phyloP scores from a whole-genome alignment of 202 grass and related monocot genomes.

The Panicum virgatum region DNA sequence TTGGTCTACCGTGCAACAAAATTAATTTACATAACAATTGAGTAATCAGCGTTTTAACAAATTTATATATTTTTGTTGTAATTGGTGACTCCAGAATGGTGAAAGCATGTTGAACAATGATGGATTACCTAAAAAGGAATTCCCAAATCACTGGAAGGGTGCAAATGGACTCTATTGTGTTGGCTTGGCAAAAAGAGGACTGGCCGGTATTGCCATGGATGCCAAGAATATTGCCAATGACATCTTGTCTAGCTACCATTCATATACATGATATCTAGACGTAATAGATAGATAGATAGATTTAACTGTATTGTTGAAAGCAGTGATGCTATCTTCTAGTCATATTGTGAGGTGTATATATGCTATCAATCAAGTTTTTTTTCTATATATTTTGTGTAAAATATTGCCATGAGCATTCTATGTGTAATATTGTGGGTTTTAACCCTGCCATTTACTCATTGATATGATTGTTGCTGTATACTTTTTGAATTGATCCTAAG shows the following conservation, averaged over 20 bases:
- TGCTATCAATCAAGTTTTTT: neutral
- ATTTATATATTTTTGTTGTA: neutral
- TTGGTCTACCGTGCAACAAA: neutral
- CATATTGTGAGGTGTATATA: neutral
- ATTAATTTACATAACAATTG: neutral
- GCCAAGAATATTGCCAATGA: slow-evolving; percentile 8
- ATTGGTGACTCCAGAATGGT: slow-evolving; percentile 24
- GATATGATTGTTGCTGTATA: too few species aligned
- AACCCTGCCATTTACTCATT: too few species aligned
- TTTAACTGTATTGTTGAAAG: neutral
- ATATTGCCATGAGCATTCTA: neutral
- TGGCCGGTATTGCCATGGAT: slow-evolving; percentile 25
- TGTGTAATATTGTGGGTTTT: too few species aligned
- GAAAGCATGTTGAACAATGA: slow-evolving; percentile 2
- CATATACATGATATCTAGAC: neutral
- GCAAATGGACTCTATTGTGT: slow-evolving; percentile 36
- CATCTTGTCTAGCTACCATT: neutral
- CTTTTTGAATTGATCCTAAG: too few species aligned
- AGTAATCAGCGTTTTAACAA: neutral
- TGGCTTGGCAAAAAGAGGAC: neutral
- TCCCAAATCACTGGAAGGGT: slow-evolving; percentile 34
- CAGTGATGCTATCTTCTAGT: neutral
- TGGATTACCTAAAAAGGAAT: neutral
- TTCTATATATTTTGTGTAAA: neutral
- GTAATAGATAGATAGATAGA: neutral